Base-by-base conservation (phyloP, 768 basidiomycete species). In the Rhizopogon rudus region DNA sequence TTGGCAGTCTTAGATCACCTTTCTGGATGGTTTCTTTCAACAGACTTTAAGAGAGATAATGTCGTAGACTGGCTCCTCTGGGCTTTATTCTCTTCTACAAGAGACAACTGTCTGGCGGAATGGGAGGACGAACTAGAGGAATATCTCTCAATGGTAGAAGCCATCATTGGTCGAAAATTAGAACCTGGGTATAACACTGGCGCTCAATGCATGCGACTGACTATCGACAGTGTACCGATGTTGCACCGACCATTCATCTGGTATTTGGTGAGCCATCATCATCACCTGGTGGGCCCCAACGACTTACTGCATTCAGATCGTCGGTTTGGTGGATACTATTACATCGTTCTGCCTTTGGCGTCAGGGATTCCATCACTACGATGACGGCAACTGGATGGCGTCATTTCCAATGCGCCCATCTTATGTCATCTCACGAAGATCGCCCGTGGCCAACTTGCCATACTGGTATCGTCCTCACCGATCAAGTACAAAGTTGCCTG, bases 31-130 rank as follows among this genome's bases (percentile, higher is more conserved):
- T 86, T 87, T 65, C 64, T 75, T 6, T 70, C 69, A 5, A 46
- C 67, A 1, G 60, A 45, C 8, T 62, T 81, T 51, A 73, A 70
- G 49, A 75, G 75, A 17, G 73, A 78, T 16, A 84, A 87, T 56
- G 66, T 79, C 40, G 45, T 72, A 5, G 81, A 84, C 44, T 87
- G 84, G 85, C 64, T 87, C n/a, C 71, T 82, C 6, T 87, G 84
- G 84, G 80, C 82, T 0, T 57, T 87, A 22, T 87, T 85, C 63
- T 77, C 77, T 1, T 66, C 72, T 3, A 67, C 75, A 5, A 62
- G 67, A 29, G 62, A 69, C 5, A 62, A 69, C 9, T 44, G 58
- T 4, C 52, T 59, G 20, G 57, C 70, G 16, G 75, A 73, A 39
- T 81, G 80, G 76, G 62, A 68, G 13, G 80, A 80, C 2, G 85